phyloP scores from a whole-genome alignment of 192 early-diverging fungal species.

The Glomus cerebriforme region DNA sequence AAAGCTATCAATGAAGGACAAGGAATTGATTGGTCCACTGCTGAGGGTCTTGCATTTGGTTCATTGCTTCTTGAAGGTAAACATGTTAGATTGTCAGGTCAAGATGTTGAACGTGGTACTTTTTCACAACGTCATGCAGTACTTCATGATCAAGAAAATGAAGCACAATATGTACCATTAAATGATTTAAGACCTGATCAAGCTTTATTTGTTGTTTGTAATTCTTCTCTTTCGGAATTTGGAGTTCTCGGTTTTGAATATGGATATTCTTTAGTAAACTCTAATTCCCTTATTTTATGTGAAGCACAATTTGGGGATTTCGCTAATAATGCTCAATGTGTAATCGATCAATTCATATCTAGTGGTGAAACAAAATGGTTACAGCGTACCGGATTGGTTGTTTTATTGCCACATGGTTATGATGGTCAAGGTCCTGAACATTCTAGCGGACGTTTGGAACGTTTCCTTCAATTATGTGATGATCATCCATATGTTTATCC shows the following conservation, averaged over 20 bases:
- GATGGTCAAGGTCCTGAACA: slow-evolving; percentile 99
- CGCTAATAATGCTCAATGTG: slow-evolving; percentile 94
- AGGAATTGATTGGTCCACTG: slow-evolving; percentile 92
- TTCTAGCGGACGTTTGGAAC: slow-evolving; percentile 93
- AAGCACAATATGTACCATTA: slow-evolving; percentile 79
- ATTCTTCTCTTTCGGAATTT: slow-evolving; percentile 96
- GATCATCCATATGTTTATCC: slow-evolving; percentile 90
- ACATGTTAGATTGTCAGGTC: slow-evolving; percentile 91
- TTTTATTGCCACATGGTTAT: slow-evolving; percentile 96
- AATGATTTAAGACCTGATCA: slow-evolving; percentile 88
- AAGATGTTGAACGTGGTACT: slow-evolving; percentile 98
- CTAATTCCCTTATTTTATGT: slow-evolving; percentile 93
- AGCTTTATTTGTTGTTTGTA: slow-evolving; percentile 83
- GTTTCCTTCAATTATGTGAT: slow-evolving; percentile 94
- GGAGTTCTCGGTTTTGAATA: slow-evolving; percentile 96
- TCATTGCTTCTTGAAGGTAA: slow-evolving; percentile 88
- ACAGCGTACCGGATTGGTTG: slow-evolving; percentile 77
- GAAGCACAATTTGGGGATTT: slow-evolving; percentile 99
- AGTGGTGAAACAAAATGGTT: slow-evolving; percentile 98
- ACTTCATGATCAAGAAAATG: slow-evolving; percentile 92
- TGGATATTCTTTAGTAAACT: slow-evolving; percentile 93
- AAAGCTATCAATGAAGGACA: slow-evolving; percentile 59
- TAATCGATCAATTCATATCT: slow-evolving; percentile 97
- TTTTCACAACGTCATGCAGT: slow-evolving; percentile 99
- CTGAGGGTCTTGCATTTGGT: slow-evolving; percentile 92